Base-by-base conservation (phyloP, 345 rosid species). In the Laguncularia racemosa region DNA sequence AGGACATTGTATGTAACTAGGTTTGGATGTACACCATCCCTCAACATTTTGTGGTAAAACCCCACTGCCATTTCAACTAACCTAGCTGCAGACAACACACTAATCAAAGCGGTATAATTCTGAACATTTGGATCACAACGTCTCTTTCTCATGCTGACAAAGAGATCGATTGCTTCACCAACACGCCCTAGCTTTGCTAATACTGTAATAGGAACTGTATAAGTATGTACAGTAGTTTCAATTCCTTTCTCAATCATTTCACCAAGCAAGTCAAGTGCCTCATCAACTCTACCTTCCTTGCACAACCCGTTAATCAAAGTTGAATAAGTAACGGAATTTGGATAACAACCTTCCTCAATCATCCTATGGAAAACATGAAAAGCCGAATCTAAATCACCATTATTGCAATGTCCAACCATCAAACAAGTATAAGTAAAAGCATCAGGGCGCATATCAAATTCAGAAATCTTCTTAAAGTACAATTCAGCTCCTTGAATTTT, bases 371-470 rank as follows among this genome's bases (percentile, higher is more conserved):
- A 78, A 57, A 78, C 68, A 67, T 69, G 56, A 67, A 82, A 76
- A 15, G 88, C 91, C 14, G 56, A 65, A 49, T 70, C 74, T 71
- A 84, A 23, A 73, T 79, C 58, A 19, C 16, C 56, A 52, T 72
- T 82, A 72, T 82, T 75, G 70, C 85, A 78, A 60, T 84, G 67
- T 62, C 91, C 91, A 51, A 84, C 77, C 70, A 84, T 79, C 78
- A 84, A 72, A 3, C 84, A 84, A 16, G 84, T 79, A 63, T 73
- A 82, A 0, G 85, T 79, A 69, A 77, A 79, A 3, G 62, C 66
- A 67, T 82, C 85, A 0, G 91, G 87, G 53, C 20, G 45, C 83
- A 79, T 57, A 47, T 67, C 81, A 49, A 65, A 61, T 56, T 73
- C 69, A 61, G 63, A 75, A 65, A 81, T 75, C 74, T 62, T 73